phyloP scores from a whole-genome alignment of 306 rosid species.

The Vigna nakashimae region DNA sequence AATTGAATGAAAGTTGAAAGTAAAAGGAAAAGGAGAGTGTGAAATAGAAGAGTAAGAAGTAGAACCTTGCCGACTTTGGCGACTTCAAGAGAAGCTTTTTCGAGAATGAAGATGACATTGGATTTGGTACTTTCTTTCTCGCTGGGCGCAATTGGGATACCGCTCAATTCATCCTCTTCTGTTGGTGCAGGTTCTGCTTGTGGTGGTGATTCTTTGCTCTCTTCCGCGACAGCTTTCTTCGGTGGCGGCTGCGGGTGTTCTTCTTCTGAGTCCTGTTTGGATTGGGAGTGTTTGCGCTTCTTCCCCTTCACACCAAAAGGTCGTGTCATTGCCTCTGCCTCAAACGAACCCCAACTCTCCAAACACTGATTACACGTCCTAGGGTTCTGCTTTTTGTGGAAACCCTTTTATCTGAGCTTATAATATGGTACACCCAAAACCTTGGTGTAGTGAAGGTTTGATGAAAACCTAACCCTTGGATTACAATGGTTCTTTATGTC shows the following conservation, averaged over 20 bases:
- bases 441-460: no score
- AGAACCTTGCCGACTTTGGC: constrained; percentile 92
- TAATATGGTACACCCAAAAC: no score
- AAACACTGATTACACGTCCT: background rate
- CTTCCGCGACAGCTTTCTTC: background rate
- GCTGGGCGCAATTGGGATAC: constrained; percentile 37
- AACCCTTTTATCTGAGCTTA: background rate
- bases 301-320: constrained; percentile 38
- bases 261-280: constrained; percentile 14
- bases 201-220: background rate
- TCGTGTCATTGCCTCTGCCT: constrained; percentile 27
- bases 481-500: no score
- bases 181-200: background rate
- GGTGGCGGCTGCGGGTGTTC: constrained; percentile 2
- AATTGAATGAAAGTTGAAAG: background rate
- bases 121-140: constrained; percentile 39
- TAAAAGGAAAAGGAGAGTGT: background rate
- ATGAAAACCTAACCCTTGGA: no score
- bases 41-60: background rate
- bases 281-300: constrained; percentile 25
- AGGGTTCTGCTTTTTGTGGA: background rate
- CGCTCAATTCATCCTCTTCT: constrained; percentile 11
- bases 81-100: constrained; percentile 84
- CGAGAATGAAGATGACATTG: constrained; percentile 74
- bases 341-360: background rate